These are phyloP conservation scores for Casuarina cunninghamiana DNA, from an alignment of 306 rosid species.

Conservation along the genomic window DNA sequence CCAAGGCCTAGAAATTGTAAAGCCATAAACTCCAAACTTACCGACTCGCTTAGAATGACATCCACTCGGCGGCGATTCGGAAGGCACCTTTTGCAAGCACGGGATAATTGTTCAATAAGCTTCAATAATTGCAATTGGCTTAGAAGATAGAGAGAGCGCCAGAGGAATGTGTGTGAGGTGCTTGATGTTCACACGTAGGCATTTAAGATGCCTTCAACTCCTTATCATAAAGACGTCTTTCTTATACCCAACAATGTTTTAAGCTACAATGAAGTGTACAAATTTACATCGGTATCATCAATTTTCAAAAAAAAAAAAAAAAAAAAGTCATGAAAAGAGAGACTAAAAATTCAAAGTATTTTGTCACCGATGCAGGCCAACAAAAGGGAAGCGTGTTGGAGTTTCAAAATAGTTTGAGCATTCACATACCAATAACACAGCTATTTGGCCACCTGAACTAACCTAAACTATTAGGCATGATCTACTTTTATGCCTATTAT, in stretches of 20 bases:
- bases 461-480: neutral
- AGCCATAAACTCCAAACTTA: too few species aligned
- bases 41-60: too few species aligned
- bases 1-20: too few species aligned
- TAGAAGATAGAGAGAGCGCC: too few species aligned
- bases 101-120: too few species aligned
- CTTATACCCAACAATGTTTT: neutral
- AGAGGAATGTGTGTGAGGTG: too few species aligned
- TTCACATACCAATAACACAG: neutral
- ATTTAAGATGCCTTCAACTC: too few species aligned
- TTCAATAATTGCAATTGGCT: too few species aligned
- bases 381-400: neutral
- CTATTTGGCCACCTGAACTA: constrained; percentile 2
- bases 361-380: neutral
- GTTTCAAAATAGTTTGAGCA: neutral
- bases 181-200: too few species aligned
- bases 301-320: neutral
- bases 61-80: too few species aligned
- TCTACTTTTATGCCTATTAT: neutral
- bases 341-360: neutral
- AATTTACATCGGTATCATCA: neutral
- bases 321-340: too few species aligned
- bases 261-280: neutral
- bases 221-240: neutral
- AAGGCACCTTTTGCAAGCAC: too few species aligned